A percentile compares a stretch with the other conserved stretches of the same genome.
Conservation (phyloP, 495 filamentous ascomycete species). For the Penicillium simplicissimum region DNA sequence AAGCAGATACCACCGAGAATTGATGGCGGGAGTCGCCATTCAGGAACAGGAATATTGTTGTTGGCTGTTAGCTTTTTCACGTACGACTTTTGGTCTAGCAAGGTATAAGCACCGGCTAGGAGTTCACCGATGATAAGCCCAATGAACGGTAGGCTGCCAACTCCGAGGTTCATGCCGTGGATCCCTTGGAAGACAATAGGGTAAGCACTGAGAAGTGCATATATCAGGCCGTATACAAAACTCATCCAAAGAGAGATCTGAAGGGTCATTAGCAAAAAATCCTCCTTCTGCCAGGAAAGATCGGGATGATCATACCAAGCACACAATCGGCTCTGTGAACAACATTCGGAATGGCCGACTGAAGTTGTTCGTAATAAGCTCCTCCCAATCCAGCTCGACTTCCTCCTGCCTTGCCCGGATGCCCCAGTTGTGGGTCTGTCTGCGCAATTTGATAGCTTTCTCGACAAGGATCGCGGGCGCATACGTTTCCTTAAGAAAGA, state of each 20-base stretch:
- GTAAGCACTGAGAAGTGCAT: constrained; percentile 42
- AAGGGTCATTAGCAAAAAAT: constrained; percentile 23
- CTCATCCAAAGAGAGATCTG: constrained; percentile 49
- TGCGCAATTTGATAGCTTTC: constrained; percentile 42
- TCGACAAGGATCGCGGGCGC: constrained; percentile 39
- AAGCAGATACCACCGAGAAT: constrained; percentile 52
- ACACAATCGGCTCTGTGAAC: constrained; percentile 45
- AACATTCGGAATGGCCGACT: constrained; percentile 49
- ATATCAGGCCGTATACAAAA: constrained; percentile 50
- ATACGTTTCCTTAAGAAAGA: constrained; percentile 44
- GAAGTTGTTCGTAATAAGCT: constrained; percentile 44
- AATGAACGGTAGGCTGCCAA: constrained; percentile 43
- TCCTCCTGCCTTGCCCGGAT: constrained; percentile 52
- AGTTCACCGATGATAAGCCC: constrained; percentile 43
- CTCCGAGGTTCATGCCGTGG: constrained; percentile 40
- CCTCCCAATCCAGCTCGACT: constrained; percentile 44
- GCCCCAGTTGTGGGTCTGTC: constrained; percentile 50
- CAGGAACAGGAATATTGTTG: constrained; percentile 36
- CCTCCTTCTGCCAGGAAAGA: neutral
- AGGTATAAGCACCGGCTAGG: constrained; percentile 30
- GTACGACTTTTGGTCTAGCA: constrained; percentile 32
- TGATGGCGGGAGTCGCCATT: constrained; percentile 45
- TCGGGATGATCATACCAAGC: constrained; percentile 14
- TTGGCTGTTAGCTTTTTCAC: constrained; percentile 33
- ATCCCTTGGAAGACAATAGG: constrained; percentile 43